Percentiles rank a stretch among this genome's conserved stretches.
These are phyloP conservation scores for Carex parvula DNA, from an alignment of 176 grass and related monocot genomes.

Conservation along the genomic window DNA sequence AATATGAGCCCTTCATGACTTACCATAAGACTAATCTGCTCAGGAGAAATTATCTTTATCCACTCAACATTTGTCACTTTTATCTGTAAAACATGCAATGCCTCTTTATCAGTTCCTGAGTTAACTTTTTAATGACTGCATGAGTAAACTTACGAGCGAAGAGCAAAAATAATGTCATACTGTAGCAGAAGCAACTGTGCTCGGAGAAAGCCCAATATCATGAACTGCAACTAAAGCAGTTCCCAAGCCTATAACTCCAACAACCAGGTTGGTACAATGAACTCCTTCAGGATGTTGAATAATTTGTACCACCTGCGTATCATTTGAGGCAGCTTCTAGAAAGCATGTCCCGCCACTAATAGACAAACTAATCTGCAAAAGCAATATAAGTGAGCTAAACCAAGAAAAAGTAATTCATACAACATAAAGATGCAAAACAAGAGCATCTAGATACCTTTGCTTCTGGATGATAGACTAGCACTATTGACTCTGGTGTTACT, in stretches of 20 bases:
- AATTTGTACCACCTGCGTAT: conserved; percentile 64
- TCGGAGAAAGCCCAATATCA: conserved; percentile 88
- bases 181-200: conserved; percentile 51
- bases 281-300: conserved; percentile 55
- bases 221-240: conserved; percentile 57
- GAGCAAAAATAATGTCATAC: conserved; percentile 37
- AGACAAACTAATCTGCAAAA: conserved; percentile 65
- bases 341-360: conserved; percentile 90
- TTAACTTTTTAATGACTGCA: background rate
- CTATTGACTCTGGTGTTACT: conserved; percentile 60
- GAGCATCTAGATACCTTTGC: conserved; percentile 56
- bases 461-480: conserved; percentile 75
- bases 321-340: conserved; percentile 84
- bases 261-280: conserved; percentile 67
- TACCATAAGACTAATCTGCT: conserved; percentile 91
- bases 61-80: conserved; percentile 90
- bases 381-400: conserved; percentile 31
- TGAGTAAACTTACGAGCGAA: background rate
- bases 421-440: conserved; percentile 30
- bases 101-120: background rate
- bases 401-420: conserved; percentile 9
- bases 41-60: conserved; percentile 77
- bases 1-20: conserved; percentile 13
- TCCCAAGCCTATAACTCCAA: conserved; percentile 75
- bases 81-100: conserved; percentile 36